A percentile compares a stretch with the other conserved stretches of the same genome.
These are phyloP conservation scores for Phalaenopsis equestris DNA, from an alignment of 106 monocot genomes.

Conservation along the genomic window DNA sequence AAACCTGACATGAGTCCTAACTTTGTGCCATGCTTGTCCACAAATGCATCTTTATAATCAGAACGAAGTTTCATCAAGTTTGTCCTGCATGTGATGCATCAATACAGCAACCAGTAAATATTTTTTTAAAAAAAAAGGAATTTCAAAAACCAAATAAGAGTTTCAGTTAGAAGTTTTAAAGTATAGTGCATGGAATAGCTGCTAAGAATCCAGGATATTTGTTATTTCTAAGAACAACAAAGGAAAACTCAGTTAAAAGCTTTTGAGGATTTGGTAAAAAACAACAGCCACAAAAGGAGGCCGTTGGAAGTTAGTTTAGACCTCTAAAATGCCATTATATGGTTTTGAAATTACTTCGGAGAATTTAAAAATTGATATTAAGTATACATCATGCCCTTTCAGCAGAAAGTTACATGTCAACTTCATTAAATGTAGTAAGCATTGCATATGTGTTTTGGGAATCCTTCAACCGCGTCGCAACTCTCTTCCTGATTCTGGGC, in stretches of 20 bases:
- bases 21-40: constrained; percentile 84
- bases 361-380: neutral
- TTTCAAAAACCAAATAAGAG: neutral
- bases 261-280: neutral
- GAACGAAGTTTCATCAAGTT: constrained; percentile 96
- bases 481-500: constrained; percentile 82
- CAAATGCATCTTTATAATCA: constrained; percentile 86
- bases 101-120: neutral
- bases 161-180: neutral
- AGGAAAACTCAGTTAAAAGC: neutral
- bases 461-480: constrained; percentile 94
- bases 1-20: constrained; percentile 94
- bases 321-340: neutral
- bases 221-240: neutral
- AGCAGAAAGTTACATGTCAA: constrained; percentile 63
- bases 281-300: neutral
- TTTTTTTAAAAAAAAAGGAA: neutral
- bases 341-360: neutral
- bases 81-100: constrained; percentile 46
- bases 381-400: neutral
- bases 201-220: neutral
- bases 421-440: constrained; percentile 99
- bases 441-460: constrained; percentile 95
- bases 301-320: neutral
- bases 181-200: neutral